A percentile compares a stretch with the other conserved stretches of the same genome.
Evolutionary conservation across 306 rosid genomes (phyloP).

Genomic region (Boehmeria nivea): DNA sequence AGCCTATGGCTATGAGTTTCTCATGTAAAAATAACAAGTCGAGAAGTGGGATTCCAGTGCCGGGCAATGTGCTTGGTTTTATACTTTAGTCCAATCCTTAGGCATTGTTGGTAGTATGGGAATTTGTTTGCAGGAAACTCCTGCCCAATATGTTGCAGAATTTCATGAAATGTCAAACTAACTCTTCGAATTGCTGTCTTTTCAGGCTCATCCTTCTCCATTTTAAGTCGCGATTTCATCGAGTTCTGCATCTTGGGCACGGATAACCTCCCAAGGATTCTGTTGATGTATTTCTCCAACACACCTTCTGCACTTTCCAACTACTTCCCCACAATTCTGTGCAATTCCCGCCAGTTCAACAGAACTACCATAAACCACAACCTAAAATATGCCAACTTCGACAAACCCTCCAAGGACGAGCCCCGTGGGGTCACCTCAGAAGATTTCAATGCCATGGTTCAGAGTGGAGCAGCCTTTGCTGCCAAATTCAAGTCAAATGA

Average conservation of each 20-base stretch:
- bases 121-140: no score
- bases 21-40: no score
- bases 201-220: slow-evolving; percentile 73
- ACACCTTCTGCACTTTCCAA: slow-evolving; percentile 61
- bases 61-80: no score
- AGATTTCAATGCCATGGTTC: slow-evolving; percentile 55
- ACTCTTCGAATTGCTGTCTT: slow-evolving; percentile 12
- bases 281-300: slow-evolving; percentile 89
- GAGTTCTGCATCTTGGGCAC: slow-evolving; percentile 77
- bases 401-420: slow-evolving; percentile 34
- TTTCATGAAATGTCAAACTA: slow-evolving; percentile 4
- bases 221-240: slow-evolving; percentile 66
- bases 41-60: no score
- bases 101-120: no score
- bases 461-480: slow-evolving; percentile 79
- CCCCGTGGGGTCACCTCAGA: slow-evolving; percentile 37
- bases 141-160: neutral
- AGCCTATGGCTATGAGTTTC: no score
- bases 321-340: slow-evolving; percentile 85
- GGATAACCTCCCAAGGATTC: slow-evolving; percentile 83
- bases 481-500: slow-evolving; percentile 45
- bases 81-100: no score
- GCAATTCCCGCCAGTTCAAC: slow-evolving; percentile 70
- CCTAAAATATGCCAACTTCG: slow-evolving; percentile 38
- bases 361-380: slow-evolving; percentile 70